Evolutionary conservation across 2,329 filamentous ascomycete genomes (phyloP).

Genomic region (Gaeumannomyces sp.): DNA sequence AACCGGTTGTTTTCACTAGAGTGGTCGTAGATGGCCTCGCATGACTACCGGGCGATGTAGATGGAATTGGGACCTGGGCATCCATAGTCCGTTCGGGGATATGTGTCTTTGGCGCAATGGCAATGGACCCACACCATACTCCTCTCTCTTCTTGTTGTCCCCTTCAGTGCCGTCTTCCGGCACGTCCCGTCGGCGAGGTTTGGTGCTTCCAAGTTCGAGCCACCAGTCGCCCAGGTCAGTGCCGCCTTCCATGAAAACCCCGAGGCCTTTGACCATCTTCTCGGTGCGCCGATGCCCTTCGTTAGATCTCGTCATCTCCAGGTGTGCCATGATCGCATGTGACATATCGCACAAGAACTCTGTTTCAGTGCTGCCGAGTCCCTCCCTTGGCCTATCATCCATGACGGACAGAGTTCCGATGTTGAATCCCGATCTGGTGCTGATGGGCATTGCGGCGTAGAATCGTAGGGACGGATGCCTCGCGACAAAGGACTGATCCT

Average conservation of each 20-base stretch:
- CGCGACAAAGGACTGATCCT: slow-evolving; percentile 28
- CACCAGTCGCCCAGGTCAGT: slow-evolving; percentile 13
- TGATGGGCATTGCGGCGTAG: slow-evolving; percentile 56
- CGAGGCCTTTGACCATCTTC: slow-evolving; percentile 20
- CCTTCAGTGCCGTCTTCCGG: background rate
- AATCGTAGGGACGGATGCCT: slow-evolving; percentile 34
- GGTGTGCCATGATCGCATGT: slow-evolving; percentile 20
- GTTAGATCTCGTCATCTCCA: slow-evolving; percentile 19
- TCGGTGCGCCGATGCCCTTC: slow-evolving; percentile 20
- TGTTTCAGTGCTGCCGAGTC: slow-evolving; percentile 28
- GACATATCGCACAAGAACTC: slow-evolving; percentile 20
- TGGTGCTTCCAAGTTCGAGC: background rate
- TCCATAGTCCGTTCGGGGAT: too few relatives aligned
- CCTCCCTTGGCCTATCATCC: slow-evolving; percentile 48
- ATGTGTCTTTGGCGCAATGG: too few relatives aligned
- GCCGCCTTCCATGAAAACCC: slow-evolving; percentile 25
- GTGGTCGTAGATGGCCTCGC: too few relatives aligned
- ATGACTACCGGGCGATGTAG: too few relatives aligned
- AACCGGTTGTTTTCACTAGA: too few relatives aligned
- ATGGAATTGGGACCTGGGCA: too few relatives aligned
- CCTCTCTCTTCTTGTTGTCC: background rate
- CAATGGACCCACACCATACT: too few relatives aligned
- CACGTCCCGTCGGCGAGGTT: slow-evolving; percentile 12
- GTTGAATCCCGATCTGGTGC: slow-evolving; percentile 44
- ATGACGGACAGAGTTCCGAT: slow-evolving; percentile 52